Base-by-base conservation (phyloP, 257 asterid species). In the Solanum sejunctum region DNA sequence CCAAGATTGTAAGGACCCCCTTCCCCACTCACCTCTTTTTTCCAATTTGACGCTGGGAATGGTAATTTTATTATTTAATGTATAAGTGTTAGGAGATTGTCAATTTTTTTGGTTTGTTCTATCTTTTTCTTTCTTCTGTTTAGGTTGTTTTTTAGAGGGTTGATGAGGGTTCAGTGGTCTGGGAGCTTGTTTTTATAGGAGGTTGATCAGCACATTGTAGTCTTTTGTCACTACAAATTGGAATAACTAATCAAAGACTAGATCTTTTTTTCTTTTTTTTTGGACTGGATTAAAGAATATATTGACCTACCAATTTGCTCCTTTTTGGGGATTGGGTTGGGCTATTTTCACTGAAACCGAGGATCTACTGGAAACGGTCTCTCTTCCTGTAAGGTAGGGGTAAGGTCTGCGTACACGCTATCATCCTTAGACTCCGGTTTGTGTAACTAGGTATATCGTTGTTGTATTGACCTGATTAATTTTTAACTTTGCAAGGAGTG, bases 1-100 rank as follows among this genome's bases (percentile, higher is more conserved):
- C 96, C 98, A 55, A 90, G 84, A 86, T 41, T 96, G 99, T 96
- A 83, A 93, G 98, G 85, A 72, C 3, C 21, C n/a, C 36, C 11
- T 52, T 17, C 36, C 36, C 36, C 36, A 32, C 36, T 17, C 8
- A 28, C 12, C 57, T 70, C 28, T 6, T 41, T 71, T 20, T 45
- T 8, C 82, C 23, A 75, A 23, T 49, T 49, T 49, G 43, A 41
- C 41, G 79, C 28, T 18, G 54, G 26, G 57, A 13, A 49, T 49
- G 8, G 10, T 47, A 3, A 13, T 1, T 75, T 75, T 39, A 18
- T 70, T 39, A 18, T 75, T 49, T 7, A 21, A 21, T 49, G 61
- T 49, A 16, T 23, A 49, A 49, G 43, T 49, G 5, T 23, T 41
- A 49, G 36, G 61, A 49, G 60, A 75, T 75, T 49, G 81, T 13